Conservation (phyloP, 2,329 filamentous ascomycete species). For the Colletotrichum salicis region DNA sequence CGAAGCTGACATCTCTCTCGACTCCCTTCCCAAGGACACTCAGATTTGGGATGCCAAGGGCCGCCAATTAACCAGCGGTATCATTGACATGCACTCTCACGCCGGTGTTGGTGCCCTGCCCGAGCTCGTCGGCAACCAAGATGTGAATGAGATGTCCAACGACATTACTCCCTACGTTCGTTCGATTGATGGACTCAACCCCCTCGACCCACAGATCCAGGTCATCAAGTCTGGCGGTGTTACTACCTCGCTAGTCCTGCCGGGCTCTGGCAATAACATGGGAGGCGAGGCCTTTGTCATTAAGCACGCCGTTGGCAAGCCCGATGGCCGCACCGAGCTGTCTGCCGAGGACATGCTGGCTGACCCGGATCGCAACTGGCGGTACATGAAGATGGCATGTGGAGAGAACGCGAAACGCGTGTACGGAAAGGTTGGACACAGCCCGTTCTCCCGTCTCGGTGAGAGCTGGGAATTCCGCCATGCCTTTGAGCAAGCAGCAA, state of each 20-base stretch:
- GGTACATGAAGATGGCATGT: conserved; percentile 83
- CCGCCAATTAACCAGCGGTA: conserved; percentile 71
- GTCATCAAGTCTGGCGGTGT: conserved; percentile 80
- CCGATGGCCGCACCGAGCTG: conserved; percentile 70
- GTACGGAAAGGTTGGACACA: conserved; percentile 66
- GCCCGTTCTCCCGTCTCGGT: conserved; percentile 71
- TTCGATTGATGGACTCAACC: conserved; percentile 72
- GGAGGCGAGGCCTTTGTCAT: conserved; percentile 76
- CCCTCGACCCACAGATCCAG: conserved; percentile 71
- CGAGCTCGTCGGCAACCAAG: conserved; percentile 61
- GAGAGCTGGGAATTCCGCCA: conserved; percentile 77
- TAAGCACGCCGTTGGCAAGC: conserved; percentile 72
- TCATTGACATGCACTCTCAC: conserved; percentile 79
- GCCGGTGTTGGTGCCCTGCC: conserved; percentile 70
- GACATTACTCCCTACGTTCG: conserved; percentile 76
- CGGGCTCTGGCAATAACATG: conserved; percentile 78
- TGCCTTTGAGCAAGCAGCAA: conserved; percentile 71
- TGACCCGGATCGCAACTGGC: conserved; percentile 71
- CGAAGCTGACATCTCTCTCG: conserved; percentile 52
- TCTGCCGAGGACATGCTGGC: conserved; percentile 73
- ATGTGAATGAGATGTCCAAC: conserved; percentile 71
- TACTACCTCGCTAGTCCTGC: conserved; percentile 73
- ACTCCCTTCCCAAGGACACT: conserved; percentile 57
- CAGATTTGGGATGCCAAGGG: conserved; percentile 68
- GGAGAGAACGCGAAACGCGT: conserved; percentile 75